phyloP scores from a whole-genome alignment of 768 basidiomycete species.

The Auriscalpium orientale region DNA sequence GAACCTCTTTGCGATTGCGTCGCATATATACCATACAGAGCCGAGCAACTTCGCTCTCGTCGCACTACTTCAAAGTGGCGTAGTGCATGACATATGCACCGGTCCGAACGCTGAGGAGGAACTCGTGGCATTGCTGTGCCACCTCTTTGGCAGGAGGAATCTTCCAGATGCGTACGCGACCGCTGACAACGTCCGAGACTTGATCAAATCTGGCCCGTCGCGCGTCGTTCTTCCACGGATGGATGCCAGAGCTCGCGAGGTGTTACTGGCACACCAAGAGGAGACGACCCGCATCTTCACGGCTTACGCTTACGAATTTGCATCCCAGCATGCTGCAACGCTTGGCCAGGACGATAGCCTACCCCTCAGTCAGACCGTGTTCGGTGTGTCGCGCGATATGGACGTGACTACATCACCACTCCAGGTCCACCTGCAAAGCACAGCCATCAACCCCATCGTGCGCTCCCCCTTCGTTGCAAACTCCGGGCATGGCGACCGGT shows the following conservation, averaged over 20 bases:
- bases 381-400: slow-evolving; percentile 14
- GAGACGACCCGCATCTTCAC: slow-evolving; percentile 48
- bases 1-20: slow-evolving; percentile 46
- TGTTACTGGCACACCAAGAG: slow-evolving; percentile 39
- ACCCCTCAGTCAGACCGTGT: slow-evolving; percentile 36
- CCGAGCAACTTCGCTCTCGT: slow-evolving; percentile 65
- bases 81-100: slow-evolving; percentile 49
- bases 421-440: slow-evolving; percentile 28
- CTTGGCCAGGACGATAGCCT: slow-evolving; percentile 39
- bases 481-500: slow-evolving; percentile 57
- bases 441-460: slow-evolving; percentile 30
- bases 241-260: slow-evolving; percentile 28
- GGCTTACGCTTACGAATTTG: slow-evolving; percentile 45
- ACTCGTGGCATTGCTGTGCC: slow-evolving; percentile 49
- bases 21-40: slow-evolving; percentile 58
- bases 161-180: slow-evolving; percentile 38
- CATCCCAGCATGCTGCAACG: slow-evolving; percentile 27
- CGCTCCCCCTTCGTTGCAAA: slow-evolving; percentile 62
- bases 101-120: slow-evolving; percentile 38
- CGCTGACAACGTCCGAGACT: slow-evolving; percentile 24
- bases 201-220: slow-evolving; percentile 44
- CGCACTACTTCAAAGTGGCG: slow-evolving; percentile 46
- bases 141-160: slow-evolving; percentile 58
- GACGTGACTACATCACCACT: slow-evolving; percentile 21
- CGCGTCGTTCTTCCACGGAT: slow-evolving; percentile 49